These are phyloP conservation scores for Amauroascus niger DNA, from an alignment of 2,329 filamentous ascomycete species.

Conservation along the genomic window DNA sequence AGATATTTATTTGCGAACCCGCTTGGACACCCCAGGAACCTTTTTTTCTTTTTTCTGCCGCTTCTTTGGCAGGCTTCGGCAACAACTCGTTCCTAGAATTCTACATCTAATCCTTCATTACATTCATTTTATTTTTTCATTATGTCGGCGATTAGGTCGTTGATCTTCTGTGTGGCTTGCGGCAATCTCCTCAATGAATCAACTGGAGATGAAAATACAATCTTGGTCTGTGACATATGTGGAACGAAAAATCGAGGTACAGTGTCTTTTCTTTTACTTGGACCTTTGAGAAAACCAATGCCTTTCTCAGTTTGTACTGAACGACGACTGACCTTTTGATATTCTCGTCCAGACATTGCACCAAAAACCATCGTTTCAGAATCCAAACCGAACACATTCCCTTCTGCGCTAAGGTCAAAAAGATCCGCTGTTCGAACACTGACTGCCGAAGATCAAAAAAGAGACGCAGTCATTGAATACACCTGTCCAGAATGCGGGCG, in stretches of 20 bases:
- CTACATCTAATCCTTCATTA: no score
- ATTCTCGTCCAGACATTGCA: constrained; percentile 52
- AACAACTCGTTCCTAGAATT: no score
- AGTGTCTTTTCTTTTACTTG: neutral
- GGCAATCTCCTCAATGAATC: constrained; percentile 80
- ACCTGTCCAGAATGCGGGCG: constrained; percentile 72
- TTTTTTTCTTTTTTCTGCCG: neutral
- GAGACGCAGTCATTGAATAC: constrained; percentile 57
- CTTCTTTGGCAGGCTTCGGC: neutral
- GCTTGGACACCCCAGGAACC: neutral
- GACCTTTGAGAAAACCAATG: neutral
- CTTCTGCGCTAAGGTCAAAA: constrained; percentile 78
- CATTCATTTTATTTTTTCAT: constrained; percentile 1
- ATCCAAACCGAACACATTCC: constrained; percentile 85
- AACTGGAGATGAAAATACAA: constrained; percentile 63
- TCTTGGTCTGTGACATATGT: constrained; percentile 76
- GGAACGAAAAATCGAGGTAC: constrained; percentile 73
- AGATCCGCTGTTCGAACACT: constrained; percentile 76
- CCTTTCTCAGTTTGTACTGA: neutral
- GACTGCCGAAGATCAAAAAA: constrained; percentile 65
- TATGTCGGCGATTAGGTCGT: constrained; percentile 83
- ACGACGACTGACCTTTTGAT: constrained; percentile 1
- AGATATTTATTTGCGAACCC: neutral
- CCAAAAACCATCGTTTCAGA: constrained; percentile 67
- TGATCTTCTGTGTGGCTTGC: constrained; percentile 88